Percentiles rank a stretch among this genome's conserved stretches.
Evolutionary conservation across 805 yeast genomes (phyloP).

Genomic region (Yarrowia osloensis): DNA sequence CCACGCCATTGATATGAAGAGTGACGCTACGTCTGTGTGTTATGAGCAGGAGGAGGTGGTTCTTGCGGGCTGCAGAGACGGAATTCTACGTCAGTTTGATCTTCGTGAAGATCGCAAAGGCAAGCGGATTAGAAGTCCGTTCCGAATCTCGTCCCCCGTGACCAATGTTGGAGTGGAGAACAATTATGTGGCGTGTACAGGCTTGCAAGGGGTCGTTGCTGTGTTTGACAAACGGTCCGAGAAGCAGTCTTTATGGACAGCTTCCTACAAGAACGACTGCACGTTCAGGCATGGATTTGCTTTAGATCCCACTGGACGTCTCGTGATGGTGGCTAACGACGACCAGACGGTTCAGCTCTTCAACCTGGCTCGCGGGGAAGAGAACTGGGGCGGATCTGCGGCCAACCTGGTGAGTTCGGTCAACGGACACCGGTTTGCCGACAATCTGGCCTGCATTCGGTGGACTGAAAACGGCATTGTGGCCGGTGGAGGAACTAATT

Average conservation of each 20-base stretch:
- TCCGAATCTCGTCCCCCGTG: slow-evolving; percentile 34
- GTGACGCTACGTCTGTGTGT: slow-evolving; percentile 19
- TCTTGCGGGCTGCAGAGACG: slow-evolving; percentile 16
- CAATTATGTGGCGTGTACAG: slow-evolving; percentile 35
- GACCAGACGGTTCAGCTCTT: slow-evolving; percentile 15
- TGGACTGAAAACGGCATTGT: not conserved
- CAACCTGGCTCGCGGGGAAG: slow-evolving; percentile 22
- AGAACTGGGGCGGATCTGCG: slow-evolving; percentile 24
- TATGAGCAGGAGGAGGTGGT: not conserved
- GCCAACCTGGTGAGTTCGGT: not conserved
- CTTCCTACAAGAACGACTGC: slow-evolving; percentile 28
- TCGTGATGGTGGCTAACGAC: slow-evolving; percentile 31
- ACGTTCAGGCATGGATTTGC: slow-evolving; percentile 32
- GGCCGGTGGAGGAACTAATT: slow-evolving; percentile 23
- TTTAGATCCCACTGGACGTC: slow-evolving; percentile 27
- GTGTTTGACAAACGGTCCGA: slow-evolving; percentile 31
- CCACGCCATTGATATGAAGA: not conserved
- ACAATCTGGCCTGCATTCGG: not conserved
- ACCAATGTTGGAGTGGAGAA: slow-evolving; percentile 35
- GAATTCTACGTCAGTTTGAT: slow-evolving; percentile 15
- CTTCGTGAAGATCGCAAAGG: slow-evolving; percentile 12
- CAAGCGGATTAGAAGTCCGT: slow-evolving; percentile 26
- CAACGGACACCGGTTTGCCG: not conserved
- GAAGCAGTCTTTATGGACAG: slow-evolving; percentile 1
- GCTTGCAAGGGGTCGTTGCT: slow-evolving; percentile 35